Evolutionary conservation across 345 rosid species (phyloP), one percentile per base, ranked within the genome.

Genomic region (Eucalyptus microcorys): DNA sequence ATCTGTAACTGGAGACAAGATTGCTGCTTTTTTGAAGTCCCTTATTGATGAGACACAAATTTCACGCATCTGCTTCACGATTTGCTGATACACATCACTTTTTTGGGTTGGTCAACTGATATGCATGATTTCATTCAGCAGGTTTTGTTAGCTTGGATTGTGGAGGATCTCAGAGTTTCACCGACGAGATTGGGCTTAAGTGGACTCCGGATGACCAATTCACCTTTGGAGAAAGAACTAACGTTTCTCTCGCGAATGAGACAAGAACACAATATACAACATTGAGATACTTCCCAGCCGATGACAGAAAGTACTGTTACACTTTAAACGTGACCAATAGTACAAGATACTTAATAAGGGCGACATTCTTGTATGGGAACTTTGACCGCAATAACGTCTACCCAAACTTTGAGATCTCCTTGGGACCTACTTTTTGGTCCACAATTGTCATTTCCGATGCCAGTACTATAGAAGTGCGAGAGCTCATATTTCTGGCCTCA

Each of bases 111-210:
- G 83, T 47, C 47, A 40, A 76, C 47, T 76, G 83, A 43, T 14
- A 21, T 27, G 86, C 79, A 43, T 85, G 57, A 71, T 87, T 16
- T 21, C 85, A 52, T 90, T 87, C 87, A 50, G 87, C 96, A 97
- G 99, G 98, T 91, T 98, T 97, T 91, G 95, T 98, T 90, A 98
- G 99, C 91, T 93, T 98, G 92, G 93, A 96, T 89, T 98, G 99
- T 91, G 99, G 99, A 68, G 99, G 99, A 42, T 91, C 91, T 42
- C 93, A 90, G 87, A 94, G 91, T 88, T 96, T 94, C 87, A 93
- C 96, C 2, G 99, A 98, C 49, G 96, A 96, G 66, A 93, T 96
- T 88, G 99, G 99, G 50, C 96, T 98, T 43, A 83, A 92, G 26
- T 98, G 99, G 99, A 90, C 88, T 83, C 90, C 99, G 4, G 99